Evolutionary conservation across 1,284 basidiomycete species (phyloP), one percentile per base, ranked within the genome.

Genomic region (Trichosporon ovoides): DNA sequence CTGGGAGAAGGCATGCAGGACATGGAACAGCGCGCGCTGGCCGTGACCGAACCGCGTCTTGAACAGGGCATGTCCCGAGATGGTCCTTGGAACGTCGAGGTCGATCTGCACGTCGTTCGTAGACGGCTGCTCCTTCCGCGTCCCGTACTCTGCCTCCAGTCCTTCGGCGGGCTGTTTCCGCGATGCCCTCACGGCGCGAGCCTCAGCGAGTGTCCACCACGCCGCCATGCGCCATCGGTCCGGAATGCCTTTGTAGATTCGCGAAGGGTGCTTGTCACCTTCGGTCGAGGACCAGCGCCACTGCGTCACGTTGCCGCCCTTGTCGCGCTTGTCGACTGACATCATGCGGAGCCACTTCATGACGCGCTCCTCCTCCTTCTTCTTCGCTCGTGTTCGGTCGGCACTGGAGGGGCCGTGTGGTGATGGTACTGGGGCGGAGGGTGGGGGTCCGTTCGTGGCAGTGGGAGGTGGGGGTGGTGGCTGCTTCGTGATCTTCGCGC

Each of bases 61-160:
- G 74, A 98, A 99, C 79, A 93, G 84, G 55, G 95, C 83, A 78
- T 98, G 93, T 0, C 94, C 94, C 61, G 87, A 89, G 65, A 98
- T 97, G 11, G 96, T 98, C 68, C 96, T 80, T 6, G 96, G 96
- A 0, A 98, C 94, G 70, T 99, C 96, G 65, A 99, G 81, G 78
- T 99, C 96, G 68, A 98, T 98, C 80, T 98, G 96, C 22, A 98
- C 87, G 71, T 98, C 96, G 74, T 91, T 93, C 7, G 81, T 82
- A 49, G 89, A 93, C 13, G 92, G 87, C 62, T 83, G 83, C 50
- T 91, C 88, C 60, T 92, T 75, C 10, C 81, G 81, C 19, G 74
- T 73, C 24, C 77, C 75, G 74, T 92, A 93, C 56, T 86, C 82
- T 18, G 58, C 38, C 24, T 62, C 57, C 3, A 78, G 63, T 13